Evolutionary conservation across 2,329 filamentous ascomycete species (phyloP).

Genomic region (Rhynchosporium agropyri): DNA sequence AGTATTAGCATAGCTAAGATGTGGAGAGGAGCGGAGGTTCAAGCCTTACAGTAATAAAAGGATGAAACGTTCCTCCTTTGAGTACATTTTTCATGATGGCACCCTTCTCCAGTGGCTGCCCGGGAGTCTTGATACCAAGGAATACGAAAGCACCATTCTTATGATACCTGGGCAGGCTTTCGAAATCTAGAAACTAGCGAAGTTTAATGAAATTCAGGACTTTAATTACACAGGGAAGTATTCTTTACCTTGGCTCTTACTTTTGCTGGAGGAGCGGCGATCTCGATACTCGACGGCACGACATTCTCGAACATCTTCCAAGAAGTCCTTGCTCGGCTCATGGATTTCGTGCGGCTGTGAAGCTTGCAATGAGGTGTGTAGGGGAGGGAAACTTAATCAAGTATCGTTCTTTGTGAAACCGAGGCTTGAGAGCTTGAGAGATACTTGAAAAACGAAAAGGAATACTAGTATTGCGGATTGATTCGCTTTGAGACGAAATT

Average conservation of each 20-base stretch:
- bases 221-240: background rate
- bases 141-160: background rate
- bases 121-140: background rate
- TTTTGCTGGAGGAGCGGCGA: slow-evolving; percentile 5
- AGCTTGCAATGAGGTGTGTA: no score
- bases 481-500: background rate
- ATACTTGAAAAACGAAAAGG: no score
- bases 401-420: background rate
- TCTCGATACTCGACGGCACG: slow-evolving; percentile 1
- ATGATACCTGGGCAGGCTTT: slow-evolving; percentile 9
- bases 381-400: background rate
- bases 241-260: background rate
- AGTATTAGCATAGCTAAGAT: background rate
- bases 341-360: background rate
- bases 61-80: slow-evolving; percentile 5
- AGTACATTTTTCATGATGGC: background rate
- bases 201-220: background rate
- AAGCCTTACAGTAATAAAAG: background rate
- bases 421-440: background rate
- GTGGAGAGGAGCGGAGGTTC: background rate
- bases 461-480: background rate
- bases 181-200: slow-evolving; percentile 14
- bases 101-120: slow-evolving; percentile 4
- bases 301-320: slow-evolving; percentile 3
- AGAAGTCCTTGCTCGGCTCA: background rate